Evolutionary conservation across 139 green algal species (phyloP).

Genomic region (Chara braunii): DNA sequence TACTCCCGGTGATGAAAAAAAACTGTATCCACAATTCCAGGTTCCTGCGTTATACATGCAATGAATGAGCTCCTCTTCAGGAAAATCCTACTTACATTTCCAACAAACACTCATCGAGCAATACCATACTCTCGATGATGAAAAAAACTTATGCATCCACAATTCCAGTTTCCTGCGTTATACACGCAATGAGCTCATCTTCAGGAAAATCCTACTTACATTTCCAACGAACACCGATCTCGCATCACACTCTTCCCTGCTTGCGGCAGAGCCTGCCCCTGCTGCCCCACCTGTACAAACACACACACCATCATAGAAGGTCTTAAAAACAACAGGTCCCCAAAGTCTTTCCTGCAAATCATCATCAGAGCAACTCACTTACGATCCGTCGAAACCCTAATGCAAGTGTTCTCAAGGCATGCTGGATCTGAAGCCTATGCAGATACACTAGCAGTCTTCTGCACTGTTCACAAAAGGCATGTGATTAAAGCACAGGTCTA

Average conservation of each 20-base stretch:
- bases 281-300: not conserved
- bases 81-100: not conserved
- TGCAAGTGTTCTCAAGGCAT: too few species aligned
- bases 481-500: too few species aligned
- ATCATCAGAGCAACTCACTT: too few species aligned
- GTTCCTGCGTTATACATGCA: not conserved
- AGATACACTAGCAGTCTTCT: too few species aligned
- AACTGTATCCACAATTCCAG: not conserved
- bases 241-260: constrained; percentile 69
- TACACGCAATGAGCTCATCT: too few species aligned
- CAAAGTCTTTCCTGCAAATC: too few species aligned
- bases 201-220: constrained; percentile 55
- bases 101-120: not conserved
- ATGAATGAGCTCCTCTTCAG: not conserved
- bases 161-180: too few species aligned
- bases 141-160: constrained; percentile 19
- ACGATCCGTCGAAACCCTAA: too few species aligned
- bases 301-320: not conserved
- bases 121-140: constrained; percentile 5
- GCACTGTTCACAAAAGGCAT: too few species aligned
- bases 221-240: constrained; percentile 86
- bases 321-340: too few species aligned
- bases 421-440: too few species aligned
- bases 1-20: too few species aligned
- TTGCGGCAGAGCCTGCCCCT: constrained; percentile 8